Percentiles rank a stretch among this genome's conserved stretches.
These are phyloP conservation scores for Penicillium sumatraense DNA, from an alignment of 2,329 filamentous ascomycete genomes.

Conservation along the genomic window DNA sequence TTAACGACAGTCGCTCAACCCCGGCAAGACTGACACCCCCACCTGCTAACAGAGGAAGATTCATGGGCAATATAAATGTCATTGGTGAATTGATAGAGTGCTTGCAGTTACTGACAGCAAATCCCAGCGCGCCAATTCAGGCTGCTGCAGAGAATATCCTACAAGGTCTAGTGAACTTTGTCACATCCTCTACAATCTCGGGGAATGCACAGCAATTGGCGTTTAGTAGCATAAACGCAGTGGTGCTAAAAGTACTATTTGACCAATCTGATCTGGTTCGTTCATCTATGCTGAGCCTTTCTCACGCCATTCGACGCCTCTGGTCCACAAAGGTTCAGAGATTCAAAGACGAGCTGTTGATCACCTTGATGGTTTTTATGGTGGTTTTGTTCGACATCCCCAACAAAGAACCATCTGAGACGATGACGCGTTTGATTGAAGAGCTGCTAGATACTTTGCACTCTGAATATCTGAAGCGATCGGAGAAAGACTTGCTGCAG, in stretches of 20 bases:
- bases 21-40: slow-evolving; percentile 35
- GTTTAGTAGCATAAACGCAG: slow-evolving; percentile 74
- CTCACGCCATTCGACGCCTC: slow-evolving; percentile 74
- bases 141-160: slow-evolving; percentile 62
- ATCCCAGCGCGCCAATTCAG: slow-evolving; percentile 69
- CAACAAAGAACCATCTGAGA: slow-evolving; percentile 42
- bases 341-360: slow-evolving; percentile 77
- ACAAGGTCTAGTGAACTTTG: slow-evolving; percentile 61
- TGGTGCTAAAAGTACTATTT: slow-evolving; percentile 68
- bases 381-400: slow-evolving; percentile 58
- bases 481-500: slow-evolving; percentile 73
- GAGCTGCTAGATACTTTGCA: slow-evolving; percentile 74
- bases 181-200: slow-evolving; percentile 62
- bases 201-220: slow-evolving; percentile 71
- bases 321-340: slow-evolving; percentile 72
- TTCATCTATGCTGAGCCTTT: slow-evolving; percentile 61
- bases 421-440: slow-evolving; percentile 56
- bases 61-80: slow-evolving; percentile 38
- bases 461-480: slow-evolving; percentile 74
- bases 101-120: slow-evolving; percentile 66
- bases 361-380: slow-evolving; percentile 69
- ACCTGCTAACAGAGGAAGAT: slow-evolving; percentile 30
- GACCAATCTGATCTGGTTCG: slow-evolving; percentile 70
- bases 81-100: slow-evolving; percentile 66
- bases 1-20: slow-evolving; percentile 32